phyloP scores from a whole-genome alignment of 345 rosid genomes.

The Linum trigynum region DNA sequence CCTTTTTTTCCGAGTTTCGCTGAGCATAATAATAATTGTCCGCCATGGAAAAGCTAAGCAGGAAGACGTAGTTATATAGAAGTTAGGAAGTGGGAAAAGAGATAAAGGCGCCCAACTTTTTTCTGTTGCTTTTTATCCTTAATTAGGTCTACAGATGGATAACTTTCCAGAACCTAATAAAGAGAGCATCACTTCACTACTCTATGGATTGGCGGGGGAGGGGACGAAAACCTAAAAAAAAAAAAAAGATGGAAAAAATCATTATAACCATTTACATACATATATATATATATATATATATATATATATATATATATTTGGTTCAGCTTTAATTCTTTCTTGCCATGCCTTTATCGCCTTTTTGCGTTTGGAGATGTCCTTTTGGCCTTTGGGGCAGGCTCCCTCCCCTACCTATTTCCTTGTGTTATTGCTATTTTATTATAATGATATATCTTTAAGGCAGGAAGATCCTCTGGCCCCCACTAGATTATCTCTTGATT shows the following conservation, averaged over 20 bases:
- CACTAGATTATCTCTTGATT: constrained; percentile 38
- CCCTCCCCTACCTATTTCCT: too few relatives aligned
- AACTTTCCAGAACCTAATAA: constrained; percentile 14
- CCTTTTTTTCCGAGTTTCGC: too few relatives aligned
- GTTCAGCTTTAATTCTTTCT: neutral
- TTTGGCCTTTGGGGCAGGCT: constrained; percentile 5
- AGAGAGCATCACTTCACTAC: neutral
- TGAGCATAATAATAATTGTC: too few relatives aligned
- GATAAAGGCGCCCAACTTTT: too few relatives aligned
- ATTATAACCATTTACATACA: neutral
- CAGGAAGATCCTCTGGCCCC: constrained; percentile 32
- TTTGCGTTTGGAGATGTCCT: constrained; percentile 18
- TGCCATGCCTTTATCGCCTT: constrained; percentile 12
- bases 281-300: too few relatives aligned
- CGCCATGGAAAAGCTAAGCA: too few relatives aligned
- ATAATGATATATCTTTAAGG: too few relatives aligned
- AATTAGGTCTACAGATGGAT: constrained; percentile 11
- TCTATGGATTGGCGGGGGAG: too few relatives aligned
- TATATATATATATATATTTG: too few relatives aligned
- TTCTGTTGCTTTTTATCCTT: neutral
- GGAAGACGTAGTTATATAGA: too few relatives aligned
- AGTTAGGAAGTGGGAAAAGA: too few relatives aligned
- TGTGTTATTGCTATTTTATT: too few relatives aligned
- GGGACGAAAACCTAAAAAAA: neutral
- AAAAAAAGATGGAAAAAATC: constrained; percentile 15